Evolutionary conservation across 108 stramenopile genomes (phyloP), one percentile per base, ranked within the genome.

Genomic region (Nitzschia sp.): DNA sequence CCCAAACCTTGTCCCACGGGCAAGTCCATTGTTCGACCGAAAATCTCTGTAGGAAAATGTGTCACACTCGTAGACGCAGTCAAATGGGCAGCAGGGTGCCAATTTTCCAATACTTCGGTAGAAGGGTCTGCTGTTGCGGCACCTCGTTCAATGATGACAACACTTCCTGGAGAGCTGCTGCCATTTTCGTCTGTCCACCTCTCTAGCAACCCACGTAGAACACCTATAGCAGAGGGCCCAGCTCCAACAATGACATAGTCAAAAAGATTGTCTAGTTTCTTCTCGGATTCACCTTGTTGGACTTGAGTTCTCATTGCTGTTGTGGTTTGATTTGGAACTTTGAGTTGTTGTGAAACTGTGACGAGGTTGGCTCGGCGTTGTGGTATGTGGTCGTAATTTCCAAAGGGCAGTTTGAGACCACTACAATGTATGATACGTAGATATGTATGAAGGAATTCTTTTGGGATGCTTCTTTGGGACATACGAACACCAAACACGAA

Each of bases 171-270:
- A 41, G 43, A 40, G 40, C 22, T n/a, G 21, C 10, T 12, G 19
- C 55, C 40, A 48, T 41, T 38, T 38, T 43, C 19, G n/a, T 12
- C 17, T 37, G n/a, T 7, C 14, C 19, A 12, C 3, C 21, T 55
- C 20, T 51, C 56, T 44, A 91, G 67, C 3, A 92, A 34, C 2
- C 87, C 86, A 29, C 72, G 72, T 15, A 92, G 58, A 37, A 92
- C 40, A 14, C 91, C 91, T 42, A 84, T 84, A 8, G 87, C 82
- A 7, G 91, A 87, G 15, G 91, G 78, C 22, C 91, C 91, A 5
- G 76, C 82, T 10, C 91, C 91, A 11, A 92, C 83, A 61, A 92
- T 83, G 9, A 88, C 58, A 48, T 81, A 63, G 58, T 91, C 86
- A 74, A 56, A 69, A 25, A 46, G 19, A 3, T 63, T 38, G 57